Percentiles rank a stretch among this genome's conserved stretches.
These are phyloP conservation scores for Lenzites betulinus DNA, from an alignment of 768 basidiomycete genomes.

Conservation along the genomic window DNA sequence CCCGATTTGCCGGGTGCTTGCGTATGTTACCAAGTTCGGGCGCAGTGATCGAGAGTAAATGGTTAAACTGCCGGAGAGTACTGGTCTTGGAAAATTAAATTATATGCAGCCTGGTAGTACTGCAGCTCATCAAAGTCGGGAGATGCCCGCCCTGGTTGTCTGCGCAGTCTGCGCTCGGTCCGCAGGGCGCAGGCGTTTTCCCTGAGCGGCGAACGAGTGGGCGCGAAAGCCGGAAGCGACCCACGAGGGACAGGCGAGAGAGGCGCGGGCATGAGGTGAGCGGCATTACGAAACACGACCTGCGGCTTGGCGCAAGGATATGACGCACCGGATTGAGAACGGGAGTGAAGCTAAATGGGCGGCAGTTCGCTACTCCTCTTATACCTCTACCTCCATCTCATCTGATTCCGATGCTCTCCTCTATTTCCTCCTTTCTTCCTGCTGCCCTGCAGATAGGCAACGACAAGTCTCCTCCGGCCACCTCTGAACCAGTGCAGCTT, in stretches of 20 bases:
- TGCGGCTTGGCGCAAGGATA: conserved; percentile 11
- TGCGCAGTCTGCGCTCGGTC: background rate
- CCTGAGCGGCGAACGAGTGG: no score
- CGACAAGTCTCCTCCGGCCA: conserved; percentile 16
- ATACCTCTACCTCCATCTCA: conserved; percentile 17
- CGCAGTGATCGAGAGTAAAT: no score
- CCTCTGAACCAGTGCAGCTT: background rate
- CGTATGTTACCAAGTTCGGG: no score
- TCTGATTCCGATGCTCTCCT: conserved; percentile 26
- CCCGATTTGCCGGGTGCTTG: conserved; percentile 1
- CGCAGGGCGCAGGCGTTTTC: no score
- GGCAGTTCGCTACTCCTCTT: conserved; percentile 9
- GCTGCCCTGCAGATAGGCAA: conserved; percentile 22
- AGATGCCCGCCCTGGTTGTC: background rate
- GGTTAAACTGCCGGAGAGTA: no score
- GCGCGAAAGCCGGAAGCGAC: background rate
- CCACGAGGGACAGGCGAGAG: background rate
- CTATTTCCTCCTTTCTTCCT: conserved; percentile 27
- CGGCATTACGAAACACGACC: background rate
- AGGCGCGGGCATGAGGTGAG: background rate
- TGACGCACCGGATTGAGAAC: conserved; percentile 9
- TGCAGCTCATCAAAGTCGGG: background rate
- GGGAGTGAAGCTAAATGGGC: conserved; percentile 4
- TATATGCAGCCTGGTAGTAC: no score
- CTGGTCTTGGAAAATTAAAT: no score